Base-by-base conservation (phyloP, 805 yeast species). In the Wickerhamiella vanderwaltii region DNA sequence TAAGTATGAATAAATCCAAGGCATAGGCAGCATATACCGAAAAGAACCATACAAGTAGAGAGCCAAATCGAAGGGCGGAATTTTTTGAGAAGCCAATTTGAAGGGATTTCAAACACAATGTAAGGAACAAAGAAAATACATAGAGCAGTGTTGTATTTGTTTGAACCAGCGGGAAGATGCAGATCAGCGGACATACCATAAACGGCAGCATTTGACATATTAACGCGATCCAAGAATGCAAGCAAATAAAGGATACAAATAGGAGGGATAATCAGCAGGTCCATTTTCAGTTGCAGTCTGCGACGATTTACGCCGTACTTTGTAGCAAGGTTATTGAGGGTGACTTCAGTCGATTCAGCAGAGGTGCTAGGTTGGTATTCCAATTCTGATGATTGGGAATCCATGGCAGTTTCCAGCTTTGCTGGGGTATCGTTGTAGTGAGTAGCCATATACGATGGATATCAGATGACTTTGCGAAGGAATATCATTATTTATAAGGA, bases 261-360 rank as follows among this genome's bases (percentile, higher is more conserved):
- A 31, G 63, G 50, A 1, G 72, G 73, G 12, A 69, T 49, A 15
- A 69, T 65, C 40, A 62, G 54, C 24, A 64, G 40, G 45, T 69
- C 74, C 32, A 67, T 51, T 45, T 68, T 68, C 68, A 73, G 64
- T 73, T 73, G 71, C 23, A 82, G 60, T 49, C 63, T 67, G 31
- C 53, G 61, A 30, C 77, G 75, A 55, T 79, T 66, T 26, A 82
- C 62, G 17, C 73, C 74, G 43, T 60, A 51, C 35, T 68, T 64
- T 12, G 48, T 50, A 1, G 77, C 77, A 9, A 73, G 51, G 17
- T 42, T 45, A 11, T n/a, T n/a, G n/a, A n/a, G n/a, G n/a, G n/a
- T n/a, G n/a, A n/a, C n/a, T n/a, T n/a, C n/a, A n/a, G n/a, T n/a
- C n/a, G n/a, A n/a, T n/a, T n/a, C n/a, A n/a, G n/a, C n/a, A n/a